phyloP scores from a whole-genome alignment of 345 rosid species.

The Boechera retrofracta region DNA sequence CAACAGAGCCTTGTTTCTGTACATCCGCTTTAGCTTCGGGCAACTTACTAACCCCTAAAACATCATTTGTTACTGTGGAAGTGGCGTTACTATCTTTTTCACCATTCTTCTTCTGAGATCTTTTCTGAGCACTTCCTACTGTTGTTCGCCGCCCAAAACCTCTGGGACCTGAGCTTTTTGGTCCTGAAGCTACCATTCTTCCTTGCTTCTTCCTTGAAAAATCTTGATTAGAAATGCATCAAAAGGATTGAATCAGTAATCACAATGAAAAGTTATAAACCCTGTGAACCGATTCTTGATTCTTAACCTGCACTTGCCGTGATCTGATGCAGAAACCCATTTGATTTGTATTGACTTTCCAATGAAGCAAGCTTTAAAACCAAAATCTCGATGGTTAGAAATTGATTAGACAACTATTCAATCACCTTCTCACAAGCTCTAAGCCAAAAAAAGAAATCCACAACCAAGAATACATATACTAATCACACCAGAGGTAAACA shows the following conservation, averaged over 20 bases:
- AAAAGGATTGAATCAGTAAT: conserved; percentile 11
- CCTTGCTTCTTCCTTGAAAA: conserved; percentile 70
- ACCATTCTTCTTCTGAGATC: conserved; percentile 50
- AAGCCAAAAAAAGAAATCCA: not conserved
- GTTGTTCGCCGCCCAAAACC: conserved; percentile 58
- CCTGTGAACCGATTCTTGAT: conserved; percentile 3
- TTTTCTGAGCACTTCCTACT: conserved; percentile 55
- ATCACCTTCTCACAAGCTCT: conserved; percentile 10
- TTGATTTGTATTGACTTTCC: conserved; percentile 44
- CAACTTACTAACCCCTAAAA: conserved; percentile 21
- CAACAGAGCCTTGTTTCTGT: conserved; percentile 48
- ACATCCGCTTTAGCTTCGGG: conserved; percentile 41
- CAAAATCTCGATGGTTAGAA: conserved; percentile 28
- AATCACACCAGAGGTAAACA: conserved; percentile 15
- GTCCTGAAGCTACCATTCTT: conserved; percentile 51
- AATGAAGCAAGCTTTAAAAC: conserved; percentile 59
- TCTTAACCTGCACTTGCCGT: conserved; percentile 64
- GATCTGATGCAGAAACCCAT: conserved; percentile 54
- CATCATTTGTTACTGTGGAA: conserved; percentile 34
- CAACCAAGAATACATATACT: conserved; percentile 19
- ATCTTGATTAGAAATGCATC: conserved; percentile 50
- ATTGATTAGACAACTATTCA: conserved; percentile 2
- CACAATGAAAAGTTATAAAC: conserved; percentile 21
- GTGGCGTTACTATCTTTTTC: conserved; percentile 51
- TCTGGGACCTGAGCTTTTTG: conserved; percentile 57